phyloP scores from a whole-genome alignment of 179 eudicot genomes.

The Beta macrorhiza region DNA sequence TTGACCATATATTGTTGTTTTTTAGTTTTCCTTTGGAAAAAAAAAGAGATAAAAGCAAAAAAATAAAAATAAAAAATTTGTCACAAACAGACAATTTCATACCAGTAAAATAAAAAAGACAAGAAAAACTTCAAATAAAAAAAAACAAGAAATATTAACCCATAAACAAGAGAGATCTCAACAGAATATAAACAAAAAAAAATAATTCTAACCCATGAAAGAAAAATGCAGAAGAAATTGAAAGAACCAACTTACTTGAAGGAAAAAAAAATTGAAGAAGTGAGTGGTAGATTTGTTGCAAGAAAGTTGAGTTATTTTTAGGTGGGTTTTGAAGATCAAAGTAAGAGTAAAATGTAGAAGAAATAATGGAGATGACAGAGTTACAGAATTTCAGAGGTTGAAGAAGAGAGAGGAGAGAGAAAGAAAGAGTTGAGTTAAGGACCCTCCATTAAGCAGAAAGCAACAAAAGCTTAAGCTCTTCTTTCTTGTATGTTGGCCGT shows the following conservation, averaged over 20 bases:
- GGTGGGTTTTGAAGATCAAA: background rate
- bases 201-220: background rate
- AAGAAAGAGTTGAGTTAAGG: conserved; percentile 44
- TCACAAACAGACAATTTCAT: background rate
- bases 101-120: background rate
- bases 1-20: background rate
- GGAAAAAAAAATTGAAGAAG: background rate
- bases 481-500: conserved; percentile 26
- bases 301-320: background rate
- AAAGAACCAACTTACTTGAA: conserved; percentile 4
- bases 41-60: too few relatives aligned
- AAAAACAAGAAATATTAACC: background rate
- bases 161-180: too few relatives aligned
- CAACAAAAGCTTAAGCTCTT: conserved; percentile 44
- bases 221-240: background rate
- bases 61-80: too few relatives aligned
- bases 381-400: background rate
- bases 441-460: conserved; percentile 68
- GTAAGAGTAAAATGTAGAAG: too few relatives aligned
- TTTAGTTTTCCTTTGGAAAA: too few relatives aligned
- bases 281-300: conserved; percentile 8
- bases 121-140: background rate
- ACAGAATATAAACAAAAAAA: background rate
- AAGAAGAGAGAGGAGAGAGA: background rate
- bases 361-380: background rate